Evolutionary conservation across 192 early-diverging fungal species (phyloP), one percentile per base, ranked within the genome.

Genomic region (Coemansia sp.): DNA sequence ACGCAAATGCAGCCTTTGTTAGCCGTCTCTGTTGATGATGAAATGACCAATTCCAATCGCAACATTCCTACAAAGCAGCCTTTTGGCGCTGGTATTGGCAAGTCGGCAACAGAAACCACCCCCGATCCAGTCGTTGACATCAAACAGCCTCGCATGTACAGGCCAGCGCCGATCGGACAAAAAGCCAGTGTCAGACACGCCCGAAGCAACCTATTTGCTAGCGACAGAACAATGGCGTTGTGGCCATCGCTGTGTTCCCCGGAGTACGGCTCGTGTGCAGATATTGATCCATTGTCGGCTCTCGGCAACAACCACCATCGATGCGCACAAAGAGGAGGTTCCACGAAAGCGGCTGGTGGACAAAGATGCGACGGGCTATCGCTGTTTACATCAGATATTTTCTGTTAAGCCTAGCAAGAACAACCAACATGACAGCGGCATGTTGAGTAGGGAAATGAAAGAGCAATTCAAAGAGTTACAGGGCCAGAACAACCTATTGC

Each of bases 101-200:
- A 40, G 9, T n/a, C 43, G 5, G 6, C 16, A 45, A 45, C 43
- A 45, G 2, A 15, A 7, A 2, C 43, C 43, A 46, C 23, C 37
- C 39, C 40, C 3, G 70, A 72, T 23, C 71, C 71, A 21, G 46
- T 66, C 1, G 64, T 72, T 20, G 71, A 72, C 40, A 49, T 46
- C 18, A 58, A 37, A 2, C 39, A 43, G 64, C 60, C 52, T 6
- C 71, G 65, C 35, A 52, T 23, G 34, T 73, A 73, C 43, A 56
- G 45, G 26, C 71, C 65, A 16, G 29, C 65, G 55, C 71, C 65
- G 9, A 73, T 73, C 45, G 71, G 71, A 10, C 65, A 59, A 28
- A 34, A 21, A 15, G 18, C 13, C 26, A 16, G 25, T 0, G 58
- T 3, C 56, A 58, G n/a, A 33, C 56, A 58, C 56, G 7, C 46